Evolutionary conservation across 495 filamentous ascomycete genomes (phyloP), one percentile per base, ranked within the genome.

Genomic region (Podospora australis): DNA sequence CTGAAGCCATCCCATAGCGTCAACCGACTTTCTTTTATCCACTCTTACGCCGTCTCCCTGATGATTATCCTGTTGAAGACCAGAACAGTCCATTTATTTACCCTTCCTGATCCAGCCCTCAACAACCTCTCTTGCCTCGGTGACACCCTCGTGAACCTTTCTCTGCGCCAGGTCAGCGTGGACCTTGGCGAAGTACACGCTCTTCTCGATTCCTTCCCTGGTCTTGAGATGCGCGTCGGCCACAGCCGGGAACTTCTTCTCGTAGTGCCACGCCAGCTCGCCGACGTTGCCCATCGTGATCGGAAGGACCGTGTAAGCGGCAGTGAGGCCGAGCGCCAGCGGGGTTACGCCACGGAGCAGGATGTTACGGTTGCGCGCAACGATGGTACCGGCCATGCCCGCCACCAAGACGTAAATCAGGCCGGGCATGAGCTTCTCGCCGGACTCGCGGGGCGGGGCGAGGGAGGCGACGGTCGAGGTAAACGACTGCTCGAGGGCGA

Each of bases 61-160:
- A n/a, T n/a, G n/a, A n/a, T n/a, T n/a, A n/a, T n/a, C n/a, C n/a
- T n/a, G n/a, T n/a, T n/a, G n/a, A n/a, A n/a, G n/a, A n/a, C n/a
- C n/a, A n/a, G n/a, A n/a, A n/a, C n/a, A n/a, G n/a, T n/a, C n/a
- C n/a, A 30, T 22, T 60, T 64, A 86, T 74, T 84, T 85, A 35
- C 88, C 88, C 75, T 95, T 91, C 70, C 80, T 86, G 29, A 98
- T 86, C 86, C 90, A 85, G 28, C 79, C 82, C 73, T 96, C 90
- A 30, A 95, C 65, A 53, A 73, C 75, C 70, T 87, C 84, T 55
- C 89, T 76, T 40, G 75, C 80, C 19, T 81, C 77, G 40, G 68
- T 74, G 42, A 96, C 85, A 66, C 81, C 85, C 47, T 89, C 84
- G 58, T 91, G 82, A 59, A 89, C 78, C 74, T 83, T 87, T 50